Percentiles rank a stretch among this genome's conserved stretches.
Evolutionary conservation across 2,329 filamentous ascomycete species (phyloP).

Genomic region (Clonostachys sp.): DNA sequence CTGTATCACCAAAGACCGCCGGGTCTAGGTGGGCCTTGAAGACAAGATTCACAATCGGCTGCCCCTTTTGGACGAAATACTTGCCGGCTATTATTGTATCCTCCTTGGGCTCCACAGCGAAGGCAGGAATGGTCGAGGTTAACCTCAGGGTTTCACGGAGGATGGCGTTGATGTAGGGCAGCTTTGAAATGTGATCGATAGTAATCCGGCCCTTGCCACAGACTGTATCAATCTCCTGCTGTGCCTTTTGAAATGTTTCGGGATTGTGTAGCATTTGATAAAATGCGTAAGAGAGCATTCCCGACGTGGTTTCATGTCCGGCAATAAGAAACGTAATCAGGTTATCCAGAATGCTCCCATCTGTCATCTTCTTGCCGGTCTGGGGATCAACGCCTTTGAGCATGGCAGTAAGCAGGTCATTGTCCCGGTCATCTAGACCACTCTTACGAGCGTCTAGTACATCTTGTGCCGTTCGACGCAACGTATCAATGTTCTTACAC

Average conservation of each 20-base stretch:
- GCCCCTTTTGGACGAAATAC: conserved; percentile 30
- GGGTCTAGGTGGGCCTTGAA: conserved; percentile 49
- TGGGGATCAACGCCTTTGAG: conserved; percentile 60
- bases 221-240: conserved; percentile 57
- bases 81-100: conserved; percentile 46
- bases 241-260: conserved; percentile 47
- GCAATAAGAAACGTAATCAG: conserved; percentile 71
- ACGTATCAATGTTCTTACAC: conserved; percentile 42
- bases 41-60: conserved; percentile 38
- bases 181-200: conserved; percentile 53
- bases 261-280: conserved; percentile 57
- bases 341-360: conserved; percentile 62
- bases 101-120: conserved; percentile 19
- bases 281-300: conserved; percentile 59
- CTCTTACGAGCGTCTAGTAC: conserved; percentile 40
- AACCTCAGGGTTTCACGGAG: conserved; percentile 47
- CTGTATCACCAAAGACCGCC: conserved; percentile 58
- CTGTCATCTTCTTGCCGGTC: conserved; percentile 60
- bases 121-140: conserved; percentile 18
- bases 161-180: conserved; percentile 59
- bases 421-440: conserved; percentile 48
- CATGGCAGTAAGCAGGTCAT: conserved; percentile 66
- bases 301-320: conserved; percentile 69
- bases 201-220: conserved; percentile 50
- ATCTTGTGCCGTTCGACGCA: conserved; percentile 52